Evolutionary conservation across 352 stramenopile genomes (phyloP).

Genomic region (Phytophthora cactorum): DNA sequence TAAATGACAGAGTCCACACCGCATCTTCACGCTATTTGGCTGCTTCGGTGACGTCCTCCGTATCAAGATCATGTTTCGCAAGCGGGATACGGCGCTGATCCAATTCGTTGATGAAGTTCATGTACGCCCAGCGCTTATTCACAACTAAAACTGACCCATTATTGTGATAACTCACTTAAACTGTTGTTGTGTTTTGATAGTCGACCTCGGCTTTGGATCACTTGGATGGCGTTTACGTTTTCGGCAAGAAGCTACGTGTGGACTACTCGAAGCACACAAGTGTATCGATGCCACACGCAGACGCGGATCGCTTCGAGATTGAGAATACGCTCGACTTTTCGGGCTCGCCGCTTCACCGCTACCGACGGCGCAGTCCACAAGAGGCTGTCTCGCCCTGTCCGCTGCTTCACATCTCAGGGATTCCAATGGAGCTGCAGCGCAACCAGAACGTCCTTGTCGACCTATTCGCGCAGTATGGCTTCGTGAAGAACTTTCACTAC

Average conservation of each 20-base stretch:
- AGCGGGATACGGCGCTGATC: slow-evolving; percentile 82
- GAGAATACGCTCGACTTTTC: slow-evolving; percentile 86
- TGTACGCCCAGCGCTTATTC: slow-evolving; percentile 40
- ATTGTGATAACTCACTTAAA: slow-evolving; percentile 17
- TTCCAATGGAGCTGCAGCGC: slow-evolving; percentile 71
- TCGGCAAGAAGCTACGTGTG: slow-evolving; percentile 81
- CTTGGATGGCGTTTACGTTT: slow-evolving; percentile 75
- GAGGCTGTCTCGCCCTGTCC: slow-evolving; percentile 71
- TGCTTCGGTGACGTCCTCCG: slow-evolving; percentile 86
- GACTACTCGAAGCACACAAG: slow-evolving; percentile 85
- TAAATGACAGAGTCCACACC: slow-evolving; percentile 54
- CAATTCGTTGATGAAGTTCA: slow-evolving; percentile 81
- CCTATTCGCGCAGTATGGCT: slow-evolving; percentile 74
- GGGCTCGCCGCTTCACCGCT: slow-evolving; percentile 77
- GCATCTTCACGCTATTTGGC: slow-evolving; percentile 84
- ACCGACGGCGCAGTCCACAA: slow-evolving; percentile 65
- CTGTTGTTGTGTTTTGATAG: slow-evolving; percentile 31
- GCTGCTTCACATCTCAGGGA: slow-evolving; percentile 78
- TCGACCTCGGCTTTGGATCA: slow-evolving; percentile 80
- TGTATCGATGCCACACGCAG: slow-evolving; percentile 81
- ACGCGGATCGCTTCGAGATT: slow-evolving; percentile 83
- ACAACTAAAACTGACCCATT: background rate
- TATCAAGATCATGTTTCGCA: slow-evolving; percentile 90
- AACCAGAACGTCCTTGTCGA: slow-evolving; percentile 63
- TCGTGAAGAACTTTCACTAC: slow-evolving; percentile 78